These are phyloP conservation scores for Coemansia aciculifera DNA, from an alignment of 192 early-diverging fungal genomes.

Conservation along the genomic window DNA sequence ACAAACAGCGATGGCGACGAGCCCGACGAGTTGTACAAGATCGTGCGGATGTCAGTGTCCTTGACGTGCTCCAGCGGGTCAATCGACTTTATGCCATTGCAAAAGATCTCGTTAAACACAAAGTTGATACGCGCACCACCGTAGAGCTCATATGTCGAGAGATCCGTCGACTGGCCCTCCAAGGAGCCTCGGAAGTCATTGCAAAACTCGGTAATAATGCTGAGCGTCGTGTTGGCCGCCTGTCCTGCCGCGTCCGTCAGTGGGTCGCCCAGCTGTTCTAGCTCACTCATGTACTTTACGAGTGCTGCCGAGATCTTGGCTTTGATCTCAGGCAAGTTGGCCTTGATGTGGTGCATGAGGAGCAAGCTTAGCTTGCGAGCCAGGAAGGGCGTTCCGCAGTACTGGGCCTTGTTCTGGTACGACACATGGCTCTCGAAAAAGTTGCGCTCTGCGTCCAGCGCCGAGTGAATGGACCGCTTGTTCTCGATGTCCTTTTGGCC, in stretches of 20 bases:
- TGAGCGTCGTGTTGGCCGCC: constrained; percentile 88
- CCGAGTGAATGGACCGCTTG: constrained; percentile 84
- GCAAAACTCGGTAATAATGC: constrained; percentile 98
- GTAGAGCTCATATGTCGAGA: constrained; percentile 91
- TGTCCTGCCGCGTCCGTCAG: constrained; percentile 73
- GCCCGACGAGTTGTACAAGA: constrained; percentile 97
- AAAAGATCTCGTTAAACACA: constrained; percentile 98
- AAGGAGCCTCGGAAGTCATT: constrained; percentile 95
- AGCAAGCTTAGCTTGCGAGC: constrained; percentile 98
- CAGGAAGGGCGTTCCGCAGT: constrained; percentile 98
- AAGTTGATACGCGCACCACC: constrained; percentile 99
- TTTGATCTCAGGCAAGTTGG: constrained; percentile 98
- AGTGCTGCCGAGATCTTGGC: constrained; percentile 88
- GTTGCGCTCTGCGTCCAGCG: constrained; percentile 83
- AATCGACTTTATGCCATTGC: constrained; percentile 86
- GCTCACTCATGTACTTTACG: constrained; percentile 82
- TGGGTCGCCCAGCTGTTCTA: constrained; percentile 88
- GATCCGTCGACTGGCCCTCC: constrained; percentile 93
- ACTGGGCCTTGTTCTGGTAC: constrained; percentile 95
- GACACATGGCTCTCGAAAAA: constrained; percentile 97
- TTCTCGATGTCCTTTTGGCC: constrained; percentile 96
- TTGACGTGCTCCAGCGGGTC: constrained; percentile 99
- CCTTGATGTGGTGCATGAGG: constrained; percentile 98
- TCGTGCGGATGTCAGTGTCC: constrained; percentile 97
- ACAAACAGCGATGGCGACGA: constrained; percentile 98